Conservation (phyloP, 1,139 yeast genomes). For the Candida buenavistaensis region DNA sequence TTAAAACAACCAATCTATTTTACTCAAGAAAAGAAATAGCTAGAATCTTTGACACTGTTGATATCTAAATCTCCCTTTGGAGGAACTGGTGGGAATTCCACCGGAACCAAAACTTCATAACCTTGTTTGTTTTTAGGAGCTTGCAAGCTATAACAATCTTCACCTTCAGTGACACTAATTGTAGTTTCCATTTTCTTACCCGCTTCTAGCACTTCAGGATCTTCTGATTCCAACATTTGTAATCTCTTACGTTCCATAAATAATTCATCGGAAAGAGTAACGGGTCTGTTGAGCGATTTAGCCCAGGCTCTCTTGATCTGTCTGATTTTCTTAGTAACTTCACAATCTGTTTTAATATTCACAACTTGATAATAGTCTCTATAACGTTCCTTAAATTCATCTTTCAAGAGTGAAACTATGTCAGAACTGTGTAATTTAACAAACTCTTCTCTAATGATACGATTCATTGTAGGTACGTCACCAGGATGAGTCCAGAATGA, state of each 20-base stretch:
- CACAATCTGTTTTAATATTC: constrained; percentile 52
- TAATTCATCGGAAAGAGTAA: constrained; percentile 73
- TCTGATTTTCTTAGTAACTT: constrained; percentile 52
- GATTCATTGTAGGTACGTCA: constrained; percentile 74
- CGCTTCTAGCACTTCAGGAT: constrained; percentile 46
- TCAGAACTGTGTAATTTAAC: constrained; percentile 74
- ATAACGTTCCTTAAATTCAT: constrained; percentile 82
- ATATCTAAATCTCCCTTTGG: constrained; percentile 85
- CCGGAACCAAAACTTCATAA: constrained; percentile 53
- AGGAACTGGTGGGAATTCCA: constrained; percentile 75
- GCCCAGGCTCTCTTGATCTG: constrained; percentile 52
- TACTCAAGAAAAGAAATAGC: constrained; percentile 67
- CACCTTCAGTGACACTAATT: constrained; percentile 59
- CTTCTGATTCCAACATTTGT: constrained; percentile 51
- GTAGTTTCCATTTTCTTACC: constrained; percentile 72
- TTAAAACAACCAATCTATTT: no score
- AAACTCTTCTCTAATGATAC: constrained; percentile 74
- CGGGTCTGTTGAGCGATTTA: constrained; percentile 52
- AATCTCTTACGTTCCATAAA: constrained; percentile 67
- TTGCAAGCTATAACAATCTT: constrained; percentile 26
- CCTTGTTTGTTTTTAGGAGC: constrained; percentile 13
- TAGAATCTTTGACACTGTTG: constrained; percentile 64
- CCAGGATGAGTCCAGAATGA: constrained; percentile 98
- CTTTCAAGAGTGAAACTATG: constrained; percentile 65
- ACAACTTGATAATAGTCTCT: constrained; percentile 65